Evolutionary conservation across 352 stramenopile genomes (phyloP).

Genomic region (Phytophthora kernoviae): DNA sequence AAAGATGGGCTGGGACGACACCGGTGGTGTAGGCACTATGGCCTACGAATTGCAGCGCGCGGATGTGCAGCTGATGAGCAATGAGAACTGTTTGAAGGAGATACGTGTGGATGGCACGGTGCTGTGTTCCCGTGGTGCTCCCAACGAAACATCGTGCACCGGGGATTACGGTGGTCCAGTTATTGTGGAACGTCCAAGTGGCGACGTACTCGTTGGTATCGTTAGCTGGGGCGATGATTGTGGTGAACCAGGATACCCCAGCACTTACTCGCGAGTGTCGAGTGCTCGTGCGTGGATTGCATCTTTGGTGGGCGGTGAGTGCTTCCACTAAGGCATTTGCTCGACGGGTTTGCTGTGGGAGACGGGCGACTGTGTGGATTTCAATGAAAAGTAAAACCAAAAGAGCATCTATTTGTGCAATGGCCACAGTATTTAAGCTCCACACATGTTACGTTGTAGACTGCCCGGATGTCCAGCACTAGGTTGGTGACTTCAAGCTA

Average conservation of each 20-base stretch:
- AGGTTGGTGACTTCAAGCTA: not conserved
- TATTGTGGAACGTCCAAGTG: slow-evolving; percentile 15
- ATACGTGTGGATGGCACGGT: slow-evolving; percentile 34
- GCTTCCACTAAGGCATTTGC: slow-evolving; percentile 14
- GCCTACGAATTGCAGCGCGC: slow-evolving; percentile 31
- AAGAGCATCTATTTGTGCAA: slow-evolving; percentile 5
- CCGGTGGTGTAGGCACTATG: slow-evolving; percentile 14
- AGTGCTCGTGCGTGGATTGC: slow-evolving; percentile 39
- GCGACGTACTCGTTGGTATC: slow-evolving; percentile 41
- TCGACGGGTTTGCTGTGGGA: too few species aligned
- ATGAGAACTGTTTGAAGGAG: slow-evolving; percentile 30
- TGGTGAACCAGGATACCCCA: slow-evolving; percentile 35
- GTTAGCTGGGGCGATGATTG: slow-evolving; percentile 60
- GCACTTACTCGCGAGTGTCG: slow-evolving; percentile 53
- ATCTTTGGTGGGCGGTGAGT: slow-evolving; percentile 5
- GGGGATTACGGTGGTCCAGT: slow-evolving; percentile 56
- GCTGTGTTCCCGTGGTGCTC: slow-evolving; percentile 43
- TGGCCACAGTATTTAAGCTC: slow-evolving; percentile 5
- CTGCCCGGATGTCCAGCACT: too few species aligned
- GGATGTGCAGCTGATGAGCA: slow-evolving; percentile 36
- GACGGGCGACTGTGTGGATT: too few species aligned
- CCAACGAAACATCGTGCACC: slow-evolving; percentile 43
- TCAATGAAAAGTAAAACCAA: too few species aligned
- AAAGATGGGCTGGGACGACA: slow-evolving; percentile 35
- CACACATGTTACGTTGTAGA: too few species aligned